These are phyloP conservation scores for Spinellus fusiger DNA, from an alignment of 192 early-diverging fungal genomes.

Conservation along the genomic window DNA sequence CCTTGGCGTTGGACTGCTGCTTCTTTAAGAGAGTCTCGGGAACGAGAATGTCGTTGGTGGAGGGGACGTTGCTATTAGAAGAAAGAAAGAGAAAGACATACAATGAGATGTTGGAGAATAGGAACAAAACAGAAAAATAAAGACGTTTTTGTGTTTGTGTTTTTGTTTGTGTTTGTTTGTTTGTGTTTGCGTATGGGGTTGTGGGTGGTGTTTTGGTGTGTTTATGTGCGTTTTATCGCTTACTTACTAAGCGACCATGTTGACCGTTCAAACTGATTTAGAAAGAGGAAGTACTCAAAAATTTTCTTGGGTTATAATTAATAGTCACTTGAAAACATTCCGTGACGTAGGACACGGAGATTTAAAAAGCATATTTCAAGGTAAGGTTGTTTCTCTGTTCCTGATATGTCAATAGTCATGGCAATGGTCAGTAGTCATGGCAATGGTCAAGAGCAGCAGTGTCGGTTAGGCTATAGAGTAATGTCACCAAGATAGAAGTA, in stretches of 20 bases:
- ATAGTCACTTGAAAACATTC: background rate
- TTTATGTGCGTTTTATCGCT: background rate
- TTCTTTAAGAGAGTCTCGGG: constrained; percentile 86
- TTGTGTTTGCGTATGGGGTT: no score
- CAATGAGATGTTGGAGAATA: background rate
- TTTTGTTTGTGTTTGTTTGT: background rate
- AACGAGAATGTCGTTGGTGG: constrained; percentile 65
- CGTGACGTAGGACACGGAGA: no score
- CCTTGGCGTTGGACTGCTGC: constrained; percentile 71
- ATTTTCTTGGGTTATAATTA: background rate
- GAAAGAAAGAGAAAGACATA: background rate
- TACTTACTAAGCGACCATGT: constrained; percentile 22
- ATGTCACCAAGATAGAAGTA: no score
- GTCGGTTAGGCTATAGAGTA: no score
- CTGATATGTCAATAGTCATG: no score
- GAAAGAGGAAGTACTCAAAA: constrained; percentile 10
- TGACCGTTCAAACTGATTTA: constrained; percentile 10
- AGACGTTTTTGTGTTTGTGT: background rate
- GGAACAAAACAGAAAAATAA: background rate
- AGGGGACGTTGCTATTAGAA: constrained; percentile 35
- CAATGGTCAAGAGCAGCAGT: no score
- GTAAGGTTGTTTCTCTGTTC: no score
- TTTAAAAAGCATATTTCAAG: no score
- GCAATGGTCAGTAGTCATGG: no score
- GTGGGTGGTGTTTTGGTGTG: background rate